A percentile compares a stretch with the other conserved stretches of the same genome.
phyloP scores from a whole-genome alignment of 257 asterid genomes.

The Ophiorrhiza pumila region DNA sequence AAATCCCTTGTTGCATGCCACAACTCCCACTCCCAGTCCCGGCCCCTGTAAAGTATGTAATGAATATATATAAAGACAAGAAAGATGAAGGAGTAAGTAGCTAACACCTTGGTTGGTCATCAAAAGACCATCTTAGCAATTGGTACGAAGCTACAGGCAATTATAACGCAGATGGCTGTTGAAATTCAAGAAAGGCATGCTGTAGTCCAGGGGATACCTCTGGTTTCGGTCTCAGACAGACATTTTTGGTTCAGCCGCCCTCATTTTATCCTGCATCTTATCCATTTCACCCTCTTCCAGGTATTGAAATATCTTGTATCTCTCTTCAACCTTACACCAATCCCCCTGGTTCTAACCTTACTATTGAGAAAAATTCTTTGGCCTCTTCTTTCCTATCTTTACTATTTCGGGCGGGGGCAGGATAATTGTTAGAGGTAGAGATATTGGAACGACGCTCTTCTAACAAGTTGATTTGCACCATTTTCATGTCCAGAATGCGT shows the following conservation, averaged over 20 bases:
- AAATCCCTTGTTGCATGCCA: neutral
- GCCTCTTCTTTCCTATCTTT: neutral
- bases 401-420: neutral
- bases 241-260: slow-evolving; percentile 91
- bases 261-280: slow-evolving; percentile 52
- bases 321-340: neutral
- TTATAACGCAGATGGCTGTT: slow-evolving; percentile 86
- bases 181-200: slow-evolving; percentile 94
- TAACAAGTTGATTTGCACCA: slow-evolving; percentile 9
- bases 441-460: slow-evolving; percentile 4
- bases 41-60: too few relatives aligned
- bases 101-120: slow-evolving; percentile 40
- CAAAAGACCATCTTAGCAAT: slow-evolving; percentile 84
- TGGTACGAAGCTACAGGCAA: slow-evolving; percentile 92
- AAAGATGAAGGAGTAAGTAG: neutral
- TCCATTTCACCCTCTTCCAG: slow-evolving; percentile 90
- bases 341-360: too few relatives aligned
- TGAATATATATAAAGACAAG: too few relatives aligned
- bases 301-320: slow-evolving; percentile 22
- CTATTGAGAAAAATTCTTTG: too few relatives aligned
- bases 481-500: slow-evolving; percentile 65
- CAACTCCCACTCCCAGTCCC: too few relatives aligned
- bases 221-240: slow-evolving; percentile 82
- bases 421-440: neutral
- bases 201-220: slow-evolving; percentile 95